Base-by-base conservation (phyloP, 768 basidiomycete genomes). In the Trametes maxima region DNA sequence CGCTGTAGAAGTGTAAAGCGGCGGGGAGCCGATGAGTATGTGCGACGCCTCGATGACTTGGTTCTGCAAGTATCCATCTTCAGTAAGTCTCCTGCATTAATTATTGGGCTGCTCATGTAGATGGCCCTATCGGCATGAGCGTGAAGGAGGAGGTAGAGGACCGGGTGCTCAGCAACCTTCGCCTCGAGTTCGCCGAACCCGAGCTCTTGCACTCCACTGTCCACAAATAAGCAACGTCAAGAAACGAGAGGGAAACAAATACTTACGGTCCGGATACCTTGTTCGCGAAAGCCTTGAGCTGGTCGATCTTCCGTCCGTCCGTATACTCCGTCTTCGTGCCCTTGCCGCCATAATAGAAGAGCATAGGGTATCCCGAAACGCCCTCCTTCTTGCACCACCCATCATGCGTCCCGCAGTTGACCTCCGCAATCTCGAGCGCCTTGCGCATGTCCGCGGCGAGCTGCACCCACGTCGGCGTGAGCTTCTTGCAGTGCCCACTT, bases 401-500 rank as follows among this genome's bases (percentile, higher is more conserved):
- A 43, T 79, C 77, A 67, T 95, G 77, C 0, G 79, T 84, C 17
- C 98, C 96, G 69, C 96, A 99, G 70, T 99, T 85, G 14, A 99
- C 88, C 63, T 96, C 87, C 2, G 87, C 94, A 8, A 99, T 77
- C 40, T 84, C 89, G 33, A 95, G 77, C 49, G 86, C 86, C 62
- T 80, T 77, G 65, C 88, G 82, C 81, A 95, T 86, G 21, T 77
- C 76, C 50, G 76, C 73, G 0, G 92, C 95, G 3, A 99, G 82
- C 50, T 89, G 79, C 1, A 76, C 77, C 92, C 94, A 98, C 0
- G 78, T 81, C 53, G 88, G 94, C 0, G 92, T 92, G 1, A 98
- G 81, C 70, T 92, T 92, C 77, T 97, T 95, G 82, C 96, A 99
- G 75, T 98, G 95, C 4, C 92, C 92, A 72, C 95, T 97, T n/a